Evolutionary conservation across 2,329 filamentous ascomycete genomes (phyloP), one percentile per base, ranked within the genome.

Genomic region (Sarocladium brachiariae): DNA sequence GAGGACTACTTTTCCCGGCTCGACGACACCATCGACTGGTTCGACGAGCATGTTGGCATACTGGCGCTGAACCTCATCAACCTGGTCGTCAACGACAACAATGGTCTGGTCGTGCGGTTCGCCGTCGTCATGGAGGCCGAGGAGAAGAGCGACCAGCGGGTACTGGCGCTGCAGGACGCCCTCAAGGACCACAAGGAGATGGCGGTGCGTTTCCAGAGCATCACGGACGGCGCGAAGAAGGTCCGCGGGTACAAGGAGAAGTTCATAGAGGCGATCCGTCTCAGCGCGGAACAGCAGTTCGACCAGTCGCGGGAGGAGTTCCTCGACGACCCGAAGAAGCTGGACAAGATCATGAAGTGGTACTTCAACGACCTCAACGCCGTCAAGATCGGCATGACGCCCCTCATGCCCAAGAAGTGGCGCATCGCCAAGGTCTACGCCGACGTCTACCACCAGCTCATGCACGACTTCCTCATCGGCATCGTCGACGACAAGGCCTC

Each of bases 291-390:
- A 61, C 79, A 78, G 39, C 86, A 92, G 61, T 89, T 96, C 59
- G 81, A 83, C 11, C 75, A 81, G 53, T 79, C 83, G 35, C 81
- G 83, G 52, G 80, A 86, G 50, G 79, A 83, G 43, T 97, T 99
- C 65, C 70, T 92, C 50, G 86, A 86, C 33, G 89, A 97, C 62
- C 88, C 93, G 0, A 79, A 84, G 47, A 83, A 81, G 60, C 75
- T 99, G 43, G 88, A 95, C 56, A 96, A 96, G 73, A 83, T 81
- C 57, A 81, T 96, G 69, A 87, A 87, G 62, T 99, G 93, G 93
- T 99, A 84, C 69, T 99, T 97, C 73, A 96, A 97, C 70, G 92
- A 99, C 65, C 78, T 99, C 33, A 95, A 95, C 67, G 90, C 89
- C 3, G 92, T 96, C 63, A 90, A 92, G 67, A 78, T 95, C 55